Base-by-base conservation (phyloP, 495 filamentous ascomycete genomes). In the Sabuloglossum arenarium region DNA sequence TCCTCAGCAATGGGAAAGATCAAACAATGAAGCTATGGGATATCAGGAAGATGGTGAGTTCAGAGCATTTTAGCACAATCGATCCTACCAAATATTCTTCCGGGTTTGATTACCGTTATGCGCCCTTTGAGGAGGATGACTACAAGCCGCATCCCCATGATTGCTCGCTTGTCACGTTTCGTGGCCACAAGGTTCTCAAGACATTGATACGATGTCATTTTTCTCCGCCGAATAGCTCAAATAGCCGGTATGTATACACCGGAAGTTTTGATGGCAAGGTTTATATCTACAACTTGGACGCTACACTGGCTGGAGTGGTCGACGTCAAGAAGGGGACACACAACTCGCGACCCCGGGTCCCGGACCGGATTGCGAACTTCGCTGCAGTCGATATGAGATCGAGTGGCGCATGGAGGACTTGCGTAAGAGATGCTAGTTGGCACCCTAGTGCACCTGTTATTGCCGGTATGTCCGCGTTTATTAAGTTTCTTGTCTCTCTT, bases 1-100 rank as follows among this genome's bases (percentile, higher is more conserved):
- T 97, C 9, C 74, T 98, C 6, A 90, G 85, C 58, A 98, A 98
- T 59, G 85, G 77, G 57, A 98, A 98, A 63, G 91, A 98, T 62
- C 91, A 98, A 66, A 85, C 79, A 31, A 94, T 94, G 82, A 98
- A 97, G 69, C 75, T 98, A 3, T 98, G 91, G 91, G 91, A 98
- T 69, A 69, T 98, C 49, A 74, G 93, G 56, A 82, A 78, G 59
- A 86, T 85, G 75, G 84, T 86, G 75, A 79, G 77, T 23, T 81
- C 79, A 21, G 73, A 78, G 23, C 74, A 75, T 19, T 84, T 81
- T 54, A 77, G 37, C 78, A 34, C 63, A 61, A 0, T 68, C 80
- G 54, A 69, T 77, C 16, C 66, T 69, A 67, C 60, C 25, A 66
- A 70, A 6, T 84, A 79, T 62, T 76, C 74, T 1, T 83, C 76